Evolutionary conservation across 495 filamentous ascomycete species (phyloP).

Genomic region (Thermothielavioides terrestris): DNA sequence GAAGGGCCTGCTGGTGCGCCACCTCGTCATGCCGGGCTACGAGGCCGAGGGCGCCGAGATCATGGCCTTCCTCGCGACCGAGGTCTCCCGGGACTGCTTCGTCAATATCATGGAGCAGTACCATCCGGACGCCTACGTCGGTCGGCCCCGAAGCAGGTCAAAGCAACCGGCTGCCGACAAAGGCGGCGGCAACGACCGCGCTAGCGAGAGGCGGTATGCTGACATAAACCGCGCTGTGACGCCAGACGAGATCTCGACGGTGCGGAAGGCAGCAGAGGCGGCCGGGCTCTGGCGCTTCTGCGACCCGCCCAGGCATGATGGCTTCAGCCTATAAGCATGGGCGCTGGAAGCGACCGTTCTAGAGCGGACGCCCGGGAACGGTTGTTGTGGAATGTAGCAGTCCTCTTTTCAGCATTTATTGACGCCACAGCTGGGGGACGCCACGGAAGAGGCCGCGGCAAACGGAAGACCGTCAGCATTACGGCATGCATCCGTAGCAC

Average conservation of each 20-base stretch:
- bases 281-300: constrained; percentile 70
- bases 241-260: constrained; percentile 51
- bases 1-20: constrained; percentile 60
- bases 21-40: constrained; percentile 71
- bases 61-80: constrained; percentile 57
- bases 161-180: constrained; percentile 8
- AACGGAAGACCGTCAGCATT: not conserved
- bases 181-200: not conserved
- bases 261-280: constrained; percentile 53
- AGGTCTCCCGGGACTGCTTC: constrained; percentile 61
- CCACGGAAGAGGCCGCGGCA: too few relatives aligned
- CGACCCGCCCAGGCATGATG: constrained; percentile 58
- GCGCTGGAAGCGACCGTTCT: not conserved
- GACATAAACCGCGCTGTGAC: constrained; percentile 66
- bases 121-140: constrained; percentile 65
- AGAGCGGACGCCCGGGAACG: not conserved
- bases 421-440: too few relatives aligned
- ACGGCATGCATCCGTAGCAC: not conserved
- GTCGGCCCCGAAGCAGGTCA: constrained; percentile 45
- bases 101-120: constrained; percentile 76
- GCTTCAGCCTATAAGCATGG: constrained; percentile 54
- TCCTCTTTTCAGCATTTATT: not conserved
- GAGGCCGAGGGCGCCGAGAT: constrained; percentile 60
- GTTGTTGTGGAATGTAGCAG: not conserved
- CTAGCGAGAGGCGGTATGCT: constrained; percentile 52